These are phyloP conservation scores for Chloropicon primus DNA, from an alignment of 139 green algal genomes.

Conservation along the genomic window DNA sequence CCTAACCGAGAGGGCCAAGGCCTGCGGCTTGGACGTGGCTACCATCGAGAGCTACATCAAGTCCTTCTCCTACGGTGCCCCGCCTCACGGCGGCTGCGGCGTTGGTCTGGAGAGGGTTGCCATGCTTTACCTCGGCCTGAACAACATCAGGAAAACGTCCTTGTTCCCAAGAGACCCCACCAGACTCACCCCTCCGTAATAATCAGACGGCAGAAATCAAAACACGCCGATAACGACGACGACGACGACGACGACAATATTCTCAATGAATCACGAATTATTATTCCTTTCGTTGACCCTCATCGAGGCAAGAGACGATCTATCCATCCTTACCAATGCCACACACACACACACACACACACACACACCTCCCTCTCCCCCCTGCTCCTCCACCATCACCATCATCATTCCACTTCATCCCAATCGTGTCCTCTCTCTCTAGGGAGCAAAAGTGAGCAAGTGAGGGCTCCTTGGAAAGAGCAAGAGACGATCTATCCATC, in stretches of 20 bases:
- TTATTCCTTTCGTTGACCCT: no score
- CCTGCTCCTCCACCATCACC: no score
- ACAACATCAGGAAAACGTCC: constrained; percentile 96
- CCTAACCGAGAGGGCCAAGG: constrained; percentile 34
- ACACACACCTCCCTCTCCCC: no score
- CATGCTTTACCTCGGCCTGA: constrained; percentile 92
- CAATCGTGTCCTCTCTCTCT: no score
- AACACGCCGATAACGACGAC: background rate
- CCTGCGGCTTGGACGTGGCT: constrained; percentile 40
- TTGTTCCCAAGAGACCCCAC: constrained; percentile 96
- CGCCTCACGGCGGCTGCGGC: constrained; percentile 77
- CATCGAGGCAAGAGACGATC: no score
- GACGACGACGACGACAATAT: background rate
- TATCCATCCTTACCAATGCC: no score
- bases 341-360: no score
- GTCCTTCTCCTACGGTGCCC: constrained; percentile 76
- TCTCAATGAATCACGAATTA: no score
- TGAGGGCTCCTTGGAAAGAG: no score
- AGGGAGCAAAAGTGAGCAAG: no score
- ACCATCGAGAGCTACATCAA: constrained; percentile 88
- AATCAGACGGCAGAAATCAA: background rate
- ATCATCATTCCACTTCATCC: no score
- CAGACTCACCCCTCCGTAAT: constrained; percentile 58
- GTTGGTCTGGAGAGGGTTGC: constrained; percentile 86
- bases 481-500: no score